Base-by-base conservation (phyloP, 352 stramenopile genomes). In the Pythium phragmitis region DNA sequence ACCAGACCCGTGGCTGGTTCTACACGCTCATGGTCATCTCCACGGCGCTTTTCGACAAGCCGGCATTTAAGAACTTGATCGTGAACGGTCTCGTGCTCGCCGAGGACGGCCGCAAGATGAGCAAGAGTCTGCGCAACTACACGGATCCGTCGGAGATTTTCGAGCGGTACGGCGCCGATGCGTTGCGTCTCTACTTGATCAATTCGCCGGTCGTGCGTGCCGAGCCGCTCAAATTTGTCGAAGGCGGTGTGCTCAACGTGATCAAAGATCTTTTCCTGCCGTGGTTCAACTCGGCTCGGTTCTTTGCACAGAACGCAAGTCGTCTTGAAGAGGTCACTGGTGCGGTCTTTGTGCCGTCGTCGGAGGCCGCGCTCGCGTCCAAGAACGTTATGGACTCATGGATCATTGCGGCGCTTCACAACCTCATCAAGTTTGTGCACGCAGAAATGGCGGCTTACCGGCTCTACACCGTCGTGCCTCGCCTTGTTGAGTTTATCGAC, bases 1-100 rank as follows among this genome's bases (percentile, higher is more conserved):
- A 99, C 80, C 98, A 99, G 79, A 99, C 97, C 13, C 94, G 98
- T 73, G 98, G 98, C 42, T 99, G 98, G 98, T 99, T 99, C 83
- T 99, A 99, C 82, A 99, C 98, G 11, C 83, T 99, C 7, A 99
- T 99, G 96, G 97, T 99, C 37, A 82, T 99, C 16, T 98, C 95
- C 7, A 99, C 98, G 28, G 97, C 97, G 21, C 85, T 99, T 7
- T 99, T 99, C 70, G 96, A 99, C 79, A 97, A 99, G 74, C 97
- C 98, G 7, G 96, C 98, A 36, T 99, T 99, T 79, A 98, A 99
- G 76, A 99, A 99, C 82, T 70, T 99, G 19, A 99, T 99, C 71
- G 95, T 99, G 17, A 99, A 99, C 75, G 98, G 98, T 17, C 87
- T 99, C 28, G 98, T 99, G 37, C 79, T 99, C n/a, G 97, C 98